A percentile compares a stretch with the other conserved stretches of the same genome.
Evolutionary conservation across 768 basidiomycete genomes (phyloP).

Genomic region (Porpolomopsis calyptriformis): DNA sequence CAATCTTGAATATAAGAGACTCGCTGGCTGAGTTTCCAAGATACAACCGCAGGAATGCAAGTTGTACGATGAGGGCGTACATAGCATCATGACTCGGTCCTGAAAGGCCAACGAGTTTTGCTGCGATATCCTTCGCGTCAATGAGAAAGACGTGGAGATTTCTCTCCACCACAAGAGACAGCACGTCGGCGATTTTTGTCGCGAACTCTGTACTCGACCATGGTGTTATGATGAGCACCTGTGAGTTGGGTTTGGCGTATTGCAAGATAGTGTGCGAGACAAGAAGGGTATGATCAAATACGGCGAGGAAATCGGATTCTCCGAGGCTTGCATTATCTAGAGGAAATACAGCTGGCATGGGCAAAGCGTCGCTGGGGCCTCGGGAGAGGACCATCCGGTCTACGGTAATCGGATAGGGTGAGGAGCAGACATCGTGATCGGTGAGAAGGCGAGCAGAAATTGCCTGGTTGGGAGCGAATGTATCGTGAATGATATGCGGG

Average conservation of each 20-base stretch:
- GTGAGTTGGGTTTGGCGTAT: slow-evolving; percentile 53
- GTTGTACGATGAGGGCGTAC: slow-evolving; percentile 52
- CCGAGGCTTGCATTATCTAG: slow-evolving; percentile 37
- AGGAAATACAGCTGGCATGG: slow-evolving; percentile 49
- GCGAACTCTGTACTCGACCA: slow-evolving; percentile 72
- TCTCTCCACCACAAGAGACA: slow-evolving; percentile 38
- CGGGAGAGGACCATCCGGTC: slow-evolving; percentile 57
- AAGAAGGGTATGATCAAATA: slow-evolving; percentile 68
- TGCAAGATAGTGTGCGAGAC: slow-evolving; percentile 67
- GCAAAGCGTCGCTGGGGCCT: slow-evolving; percentile 28
- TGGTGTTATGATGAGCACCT: slow-evolving; percentile 61
- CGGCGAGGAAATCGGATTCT: slow-evolving; percentile 56
- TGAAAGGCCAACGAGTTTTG: slow-evolving; percentile 27
- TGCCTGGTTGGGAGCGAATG: slow-evolving; percentile 42
- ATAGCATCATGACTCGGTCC: slow-evolving; percentile 29
- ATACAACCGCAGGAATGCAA: slow-evolving; percentile 81
- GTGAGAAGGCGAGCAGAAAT: slow-evolving; percentile 53
- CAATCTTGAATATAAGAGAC: slow-evolving; percentile 40
- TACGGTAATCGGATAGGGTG: slow-evolving; percentile 56
- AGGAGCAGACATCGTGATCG: slow-evolving; percentile 68
- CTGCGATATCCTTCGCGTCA: slow-evolving; percentile 45
- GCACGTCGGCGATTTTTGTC: slow-evolving; percentile 49
- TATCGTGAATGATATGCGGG: slow-evolving; percentile 44
- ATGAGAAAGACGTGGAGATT: slow-evolving; percentile 49
- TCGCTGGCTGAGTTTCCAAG: slow-evolving; percentile 54